Conservation (phyloP, 331 rosid species). For the Malus hybrid region DNA sequence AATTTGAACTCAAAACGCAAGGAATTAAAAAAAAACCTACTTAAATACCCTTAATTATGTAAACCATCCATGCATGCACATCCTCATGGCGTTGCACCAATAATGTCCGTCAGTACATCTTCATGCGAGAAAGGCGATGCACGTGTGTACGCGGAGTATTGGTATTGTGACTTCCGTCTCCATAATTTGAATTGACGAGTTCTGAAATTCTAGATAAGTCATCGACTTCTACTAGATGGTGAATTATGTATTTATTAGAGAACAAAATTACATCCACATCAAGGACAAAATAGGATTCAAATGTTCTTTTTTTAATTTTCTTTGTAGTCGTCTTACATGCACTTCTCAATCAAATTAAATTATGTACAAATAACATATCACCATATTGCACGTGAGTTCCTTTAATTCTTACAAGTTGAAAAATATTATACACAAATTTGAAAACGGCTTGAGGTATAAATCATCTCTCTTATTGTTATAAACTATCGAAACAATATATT, state of each 20-base stretch:
- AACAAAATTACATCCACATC: not conserved
- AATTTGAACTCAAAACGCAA: no score
- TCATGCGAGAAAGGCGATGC: not conserved
- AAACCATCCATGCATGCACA: no score
- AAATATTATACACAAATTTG: not conserved
- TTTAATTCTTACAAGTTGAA: no score
- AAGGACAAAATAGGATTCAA: conserved; percentile 8
- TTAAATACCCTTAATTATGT: no score
- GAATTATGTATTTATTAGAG: not conserved
- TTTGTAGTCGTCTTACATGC: not conserved
- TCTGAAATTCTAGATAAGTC: not conserved
- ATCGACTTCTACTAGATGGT: not conserved
- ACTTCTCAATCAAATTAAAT: not conserved
- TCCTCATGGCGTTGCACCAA: no score
- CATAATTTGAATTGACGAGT: conserved; percentile 5
- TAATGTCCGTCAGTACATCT: not conserved
- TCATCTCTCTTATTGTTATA: no score
- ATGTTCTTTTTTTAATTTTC: not conserved
- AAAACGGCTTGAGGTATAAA: no score
- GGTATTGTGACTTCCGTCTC: not conserved
- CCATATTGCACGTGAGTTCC: not conserved
- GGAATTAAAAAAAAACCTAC: no score
- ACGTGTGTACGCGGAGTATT: no score
- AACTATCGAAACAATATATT: no score
- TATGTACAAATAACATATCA: not conserved